Base-by-base conservation (phyloP, 2,329 filamentous ascomycete genomes). In the Cordyceps cateniannulata region DNA sequence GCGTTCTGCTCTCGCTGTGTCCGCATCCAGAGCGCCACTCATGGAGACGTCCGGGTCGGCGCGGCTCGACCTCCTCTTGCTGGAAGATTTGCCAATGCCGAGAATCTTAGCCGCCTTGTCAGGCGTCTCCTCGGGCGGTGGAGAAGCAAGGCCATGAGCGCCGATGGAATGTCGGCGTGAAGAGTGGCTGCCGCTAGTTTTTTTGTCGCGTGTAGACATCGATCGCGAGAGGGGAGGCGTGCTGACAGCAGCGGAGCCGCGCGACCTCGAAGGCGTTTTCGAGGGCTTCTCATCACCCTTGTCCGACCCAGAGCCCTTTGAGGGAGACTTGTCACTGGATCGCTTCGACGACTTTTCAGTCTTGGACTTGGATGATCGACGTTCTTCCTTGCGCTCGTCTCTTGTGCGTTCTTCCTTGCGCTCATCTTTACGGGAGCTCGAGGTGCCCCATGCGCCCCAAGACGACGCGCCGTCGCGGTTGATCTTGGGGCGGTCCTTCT, bases 41-140 rank as follows among this genome's bases (percentile, higher is more conserved):
- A 84, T 80, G 44, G 79, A 72, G 49, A 80, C 73, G 47, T 84
- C 81, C 27, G 63, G 44, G 47, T 84, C 81, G 27, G 63, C 44
- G 64, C 78, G 85, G 60, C 81, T 81, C 35, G 70, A 66, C 70
- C 82, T 77, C 57, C 73, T 76, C 64, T 72, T 76, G 64, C 72
- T 73, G 48, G 68, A 69, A 16, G 73, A 71, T 58, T 74, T 75
- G 45, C 78, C 78, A 25, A 83, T 66, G 77, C 92, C 85, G 2
- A 95, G 85, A 57, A 93, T 75, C 73, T 87, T 92, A 35, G 90
- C 90, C 29, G 90, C 91, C 73, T 96, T 96, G 50, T 84, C 82
- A 3, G 81, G 80, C 47, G 80, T 76, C 35, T 88, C 84, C 32
- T 92, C 90, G 2, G 88, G 85, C 9, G 90, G 88, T 3, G 90